Conservation (phyloP, 1,139 yeast genomes). For the Meyerozyma smithsonii region DNA sequence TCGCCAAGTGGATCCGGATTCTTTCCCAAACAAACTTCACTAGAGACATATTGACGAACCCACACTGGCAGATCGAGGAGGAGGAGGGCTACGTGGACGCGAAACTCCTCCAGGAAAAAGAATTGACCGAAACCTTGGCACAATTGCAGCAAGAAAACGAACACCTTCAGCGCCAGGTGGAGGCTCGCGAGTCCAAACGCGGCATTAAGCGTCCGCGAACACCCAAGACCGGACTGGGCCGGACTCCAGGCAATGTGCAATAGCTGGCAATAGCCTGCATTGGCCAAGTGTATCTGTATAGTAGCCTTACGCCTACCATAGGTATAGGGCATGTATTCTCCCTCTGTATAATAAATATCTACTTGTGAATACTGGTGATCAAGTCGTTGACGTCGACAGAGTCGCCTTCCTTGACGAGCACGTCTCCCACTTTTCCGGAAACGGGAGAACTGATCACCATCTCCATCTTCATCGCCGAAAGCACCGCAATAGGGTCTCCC, state of each 20-base stretch:
- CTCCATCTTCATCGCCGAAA: slow-evolving; percentile 99
- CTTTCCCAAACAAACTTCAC: slow-evolving; percentile 44
- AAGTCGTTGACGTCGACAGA: slow-evolving; percentile 92
- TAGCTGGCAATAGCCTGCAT: slow-evolving; percentile 12
- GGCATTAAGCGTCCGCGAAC: slow-evolving; percentile 17
- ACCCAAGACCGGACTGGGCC: slow-evolving; percentile 13
- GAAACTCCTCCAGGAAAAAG: slow-evolving; percentile 10
- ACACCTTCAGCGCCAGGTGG: slow-evolving; percentile 22
- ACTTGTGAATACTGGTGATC: slow-evolving; percentile 36
- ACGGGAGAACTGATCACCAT: slow-evolving; percentile 95
- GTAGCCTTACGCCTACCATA: background rate
- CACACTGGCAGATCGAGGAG: slow-evolving; percentile 24
- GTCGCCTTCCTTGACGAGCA: slow-evolving; percentile 83
- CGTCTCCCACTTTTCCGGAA: slow-evolving; percentile 75
- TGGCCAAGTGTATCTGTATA: background rate
- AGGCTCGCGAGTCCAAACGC: slow-evolving; percentile 12
- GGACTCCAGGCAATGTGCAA: too few species aligned
- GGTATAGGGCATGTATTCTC: background rate
- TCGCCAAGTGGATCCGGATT: slow-evolving; percentile 44
- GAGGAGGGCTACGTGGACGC: slow-evolving; percentile 16
- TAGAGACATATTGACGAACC: slow-evolving; percentile 28
- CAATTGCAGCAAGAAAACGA: slow-evolving; percentile 25
- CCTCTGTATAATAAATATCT: slow-evolving; percentile 2
- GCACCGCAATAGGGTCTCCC: slow-evolving; percentile 93
- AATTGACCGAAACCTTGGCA: slow-evolving; percentile 14